phyloP scores from a whole-genome alignment of 352 stramenopile species.

The Thraustochytrium sp. region DNA sequence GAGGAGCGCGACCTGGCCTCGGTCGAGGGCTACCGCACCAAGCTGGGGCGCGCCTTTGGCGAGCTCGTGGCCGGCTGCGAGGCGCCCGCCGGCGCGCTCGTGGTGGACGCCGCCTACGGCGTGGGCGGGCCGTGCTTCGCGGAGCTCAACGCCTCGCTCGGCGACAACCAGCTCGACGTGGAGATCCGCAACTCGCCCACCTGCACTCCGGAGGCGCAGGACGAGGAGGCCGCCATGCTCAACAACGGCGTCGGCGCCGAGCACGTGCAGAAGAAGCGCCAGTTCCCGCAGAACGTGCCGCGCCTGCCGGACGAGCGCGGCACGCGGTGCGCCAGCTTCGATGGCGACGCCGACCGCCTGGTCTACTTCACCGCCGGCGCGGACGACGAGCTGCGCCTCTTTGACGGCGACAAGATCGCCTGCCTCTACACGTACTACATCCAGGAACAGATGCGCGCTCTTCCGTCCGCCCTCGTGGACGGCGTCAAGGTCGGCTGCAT shows the following conservation, averaged over 20 bases:
- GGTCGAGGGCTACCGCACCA: conserved; percentile 89
- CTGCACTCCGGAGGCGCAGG: conserved; percentile 16
- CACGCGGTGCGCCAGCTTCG: conserved; percentile 77
- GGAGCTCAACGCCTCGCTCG: conserved; percentile 2
- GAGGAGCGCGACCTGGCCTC: conserved; percentile 67
- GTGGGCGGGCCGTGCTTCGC: conserved; percentile 46
- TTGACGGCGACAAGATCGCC: conserved; percentile 97
- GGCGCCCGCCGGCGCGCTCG: background rate
- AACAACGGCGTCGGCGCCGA: conserved; percentile 94
- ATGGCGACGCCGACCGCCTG: conserved; percentile 95
- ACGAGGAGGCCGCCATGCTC: conserved; percentile 68
- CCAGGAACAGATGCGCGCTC: conserved; percentile 70
- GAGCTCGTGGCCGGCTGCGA: conserved; percentile 59
- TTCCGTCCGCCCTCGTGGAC: conserved; percentile 50
- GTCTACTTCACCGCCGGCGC: conserved; percentile 90
- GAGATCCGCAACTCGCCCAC: conserved; percentile 69
- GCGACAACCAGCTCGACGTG: conserved; percentile 7
- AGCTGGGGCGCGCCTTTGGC: conserved; percentile 84
- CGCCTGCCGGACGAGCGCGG: conserved; percentile 43
- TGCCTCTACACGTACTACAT: conserved; percentile 90
- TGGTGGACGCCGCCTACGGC: conserved; percentile 50
- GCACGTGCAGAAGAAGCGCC: conserved; percentile 88
- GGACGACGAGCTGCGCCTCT: conserved; percentile 58
- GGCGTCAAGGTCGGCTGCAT: conserved; percentile 80
- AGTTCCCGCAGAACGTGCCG: conserved; percentile 61